A percentile compares a stretch with the other conserved stretches of the same genome.
Evolutionary conservation across 306 rosid species (phyloP).

Genomic region (Arachis hypogaea): DNA sequence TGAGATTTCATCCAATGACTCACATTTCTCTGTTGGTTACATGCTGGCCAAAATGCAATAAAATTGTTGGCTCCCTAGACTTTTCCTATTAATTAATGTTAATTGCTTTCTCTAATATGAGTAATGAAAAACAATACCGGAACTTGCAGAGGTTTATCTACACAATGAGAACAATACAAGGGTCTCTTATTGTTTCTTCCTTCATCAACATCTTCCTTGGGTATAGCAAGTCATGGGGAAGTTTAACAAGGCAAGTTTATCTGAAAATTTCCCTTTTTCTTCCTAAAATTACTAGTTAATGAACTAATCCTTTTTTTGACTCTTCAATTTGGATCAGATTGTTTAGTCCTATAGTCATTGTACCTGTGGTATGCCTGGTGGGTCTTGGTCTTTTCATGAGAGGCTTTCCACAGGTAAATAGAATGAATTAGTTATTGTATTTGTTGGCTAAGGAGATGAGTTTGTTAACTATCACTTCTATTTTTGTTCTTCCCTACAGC

Average conservation of each 20-base stretch:
- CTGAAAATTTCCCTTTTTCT: not conserved
- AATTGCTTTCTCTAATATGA: slow-evolving; percentile 19
- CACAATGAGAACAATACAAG: slow-evolving; percentile 86
- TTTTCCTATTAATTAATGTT: not conserved
- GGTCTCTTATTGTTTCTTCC: slow-evolving; percentile 83
- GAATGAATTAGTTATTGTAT: slow-evolving; percentile 13
- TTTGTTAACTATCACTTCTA: not conserved
- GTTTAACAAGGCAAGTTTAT: slow-evolving; percentile 59
- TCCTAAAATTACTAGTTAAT: not conserved
- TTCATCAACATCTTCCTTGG: slow-evolving; percentile 80
- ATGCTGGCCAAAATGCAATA: too few relatives aligned
- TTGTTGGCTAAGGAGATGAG: slow-evolving; percentile 15
- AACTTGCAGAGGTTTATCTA: slow-evolving; percentile 72
- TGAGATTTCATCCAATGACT: too few relatives aligned
- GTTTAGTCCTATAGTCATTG: slow-evolving; percentile 70
- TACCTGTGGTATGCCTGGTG: slow-evolving; percentile 75
- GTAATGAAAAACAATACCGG: slow-evolving; percentile 20
- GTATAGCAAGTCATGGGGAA: slow-evolving; percentile 75
- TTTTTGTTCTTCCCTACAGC: slow-evolving; percentile 53
- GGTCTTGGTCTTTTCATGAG: slow-evolving; percentile 84
- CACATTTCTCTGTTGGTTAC: too few relatives aligned
- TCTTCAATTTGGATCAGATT: slow-evolving; percentile 51
- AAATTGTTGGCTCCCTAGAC: too few relatives aligned
- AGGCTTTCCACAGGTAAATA: slow-evolving; percentile 86
- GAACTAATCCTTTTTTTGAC: slow-evolving; percentile 16